These are phyloP conservation scores for Microcyclosporella mali DNA, from an alignment of 2,329 filamentous ascomycete species.

Conservation along the genomic window DNA sequence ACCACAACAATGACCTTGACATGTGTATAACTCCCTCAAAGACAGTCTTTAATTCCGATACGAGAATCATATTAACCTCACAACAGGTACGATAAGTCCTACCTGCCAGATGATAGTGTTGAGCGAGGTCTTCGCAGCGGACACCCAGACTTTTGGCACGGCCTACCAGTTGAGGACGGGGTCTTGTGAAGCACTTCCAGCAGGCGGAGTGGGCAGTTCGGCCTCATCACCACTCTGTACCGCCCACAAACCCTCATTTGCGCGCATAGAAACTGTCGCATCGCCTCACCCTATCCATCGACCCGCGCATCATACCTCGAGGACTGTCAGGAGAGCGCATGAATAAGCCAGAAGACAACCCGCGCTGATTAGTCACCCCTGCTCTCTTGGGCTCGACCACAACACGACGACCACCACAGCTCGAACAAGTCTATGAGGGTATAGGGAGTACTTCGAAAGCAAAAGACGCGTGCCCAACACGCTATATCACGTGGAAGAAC, in stretches of 20 bases:
- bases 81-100: no score
- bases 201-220: background rate
- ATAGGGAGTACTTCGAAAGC: background rate
- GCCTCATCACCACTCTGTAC: background rate
- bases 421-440: background rate
- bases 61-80: background rate
- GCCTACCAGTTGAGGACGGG: background rate
- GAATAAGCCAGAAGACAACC: slow-evolving; percentile 4
- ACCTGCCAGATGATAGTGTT: no score
- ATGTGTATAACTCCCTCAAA: no score
- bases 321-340: background rate
- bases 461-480: slow-evolving; percentile 14
- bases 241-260: background rate
- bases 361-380: slow-evolving; percentile 16
- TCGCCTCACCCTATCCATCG: slow-evolving; percentile 11
- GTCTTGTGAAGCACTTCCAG: background rate
- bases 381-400: slow-evolving; percentile 9
- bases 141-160: slow-evolving; percentile 4
- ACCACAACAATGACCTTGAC: no score
- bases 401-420: slow-evolving; percentile 9
- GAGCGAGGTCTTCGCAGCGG: no score
- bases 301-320: slow-evolving; percentile 10
- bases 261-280: slow-evolving; percentile 15
- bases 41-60: no score
- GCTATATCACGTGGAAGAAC: slow-evolving; percentile 11